phyloP scores from a whole-genome alignment of 129 eudicot genomes.

The carrot (Daucus carota) region DH1_v3.0 NC_030386.2:39162501-39163000 shows the following conservation, averaged over 20 bases:
- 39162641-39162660: slow-evolving; percentile 48
- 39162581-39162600: slow-evolving; percentile 30
- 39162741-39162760: slow-evolving; percentile 52
- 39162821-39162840: slow-evolving; percentile 67
- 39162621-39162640: slow-evolving; percentile 50
- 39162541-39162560: slow-evolving; percentile 51
- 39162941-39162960: slow-evolving; percentile 91
- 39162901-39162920: slow-evolving; percentile 47
- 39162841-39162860: slow-evolving; percentile 91
- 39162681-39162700: slow-evolving; percentile 58
- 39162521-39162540: slow-evolving; percentile 36
- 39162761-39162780: slow-evolving; percentile 62
- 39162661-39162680: slow-evolving; percentile 56
- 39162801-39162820: slow-evolving; percentile 64
- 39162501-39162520: slow-evolving; percentile 27
- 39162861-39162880: slow-evolving; percentile 76
- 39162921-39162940: slow-evolving; percentile 95
- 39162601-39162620: slow-evolving; percentile 25
- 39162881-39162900: slow-evolving; percentile 49
- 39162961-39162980: slow-evolving; percentile 78
- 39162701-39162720: slow-evolving; percentile 33
- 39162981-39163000: slow-evolving; percentile 79
- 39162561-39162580: slow-evolving; percentile 41
- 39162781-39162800: slow-evolving; percentile 70
- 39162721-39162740: slow-evolving; percentile 33